Percentiles rank a stretch among this genome's conserved stretches.
Conservation (phyloP, 208 protist species). For the Leishmania lainsoni region DNA sequence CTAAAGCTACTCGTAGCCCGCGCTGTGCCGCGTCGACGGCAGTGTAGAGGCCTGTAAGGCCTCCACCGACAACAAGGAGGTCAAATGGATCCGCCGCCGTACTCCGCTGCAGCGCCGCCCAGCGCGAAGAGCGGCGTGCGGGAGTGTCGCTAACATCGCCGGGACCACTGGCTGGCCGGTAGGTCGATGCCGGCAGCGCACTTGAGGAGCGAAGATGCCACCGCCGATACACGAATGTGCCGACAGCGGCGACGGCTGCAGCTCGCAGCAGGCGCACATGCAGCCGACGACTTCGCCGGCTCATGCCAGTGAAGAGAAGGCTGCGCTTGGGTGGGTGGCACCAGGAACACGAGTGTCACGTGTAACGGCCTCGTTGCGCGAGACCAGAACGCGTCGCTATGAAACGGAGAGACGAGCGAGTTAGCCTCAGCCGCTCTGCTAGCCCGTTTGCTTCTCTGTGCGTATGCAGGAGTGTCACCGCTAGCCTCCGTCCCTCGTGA, state of each 20-base stretch:
- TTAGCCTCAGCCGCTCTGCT: neutral
- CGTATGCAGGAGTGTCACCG: neutral
- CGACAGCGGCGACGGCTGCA: constrained; percentile 13
- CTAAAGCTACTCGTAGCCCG: constrained; percentile 68
- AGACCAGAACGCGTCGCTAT: neutral
- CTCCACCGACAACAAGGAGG: constrained; percentile 78
- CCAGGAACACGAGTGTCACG: neutral
- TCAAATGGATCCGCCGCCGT: constrained; percentile 47
- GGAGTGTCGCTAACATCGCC: neutral
- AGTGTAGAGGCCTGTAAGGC: constrained; percentile 71
- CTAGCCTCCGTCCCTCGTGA: neutral
- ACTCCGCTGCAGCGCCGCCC: constrained; percentile 27
- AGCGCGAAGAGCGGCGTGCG: constrained; percentile 25
- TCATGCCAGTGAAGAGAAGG: constrained; percentile 30
- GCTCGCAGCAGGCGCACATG: constrained; percentile 37
- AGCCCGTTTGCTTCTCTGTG: neutral
- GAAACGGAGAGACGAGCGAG: too few species aligned
- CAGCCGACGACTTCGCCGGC: constrained; percentile 45
- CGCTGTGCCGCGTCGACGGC: constrained; percentile 85
- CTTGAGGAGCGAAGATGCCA: constrained; percentile 53
- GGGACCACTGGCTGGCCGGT: neutral
- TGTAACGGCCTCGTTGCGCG: neutral
- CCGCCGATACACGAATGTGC: constrained; percentile 39
- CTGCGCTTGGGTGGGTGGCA: neutral
- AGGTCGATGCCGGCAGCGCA: constrained; percentile 21